These are phyloP conservation scores for Trichosporon coremiiforme DNA, from an alignment of 1,284 basidiomycete genomes.

Conservation along the genomic window DNA sequence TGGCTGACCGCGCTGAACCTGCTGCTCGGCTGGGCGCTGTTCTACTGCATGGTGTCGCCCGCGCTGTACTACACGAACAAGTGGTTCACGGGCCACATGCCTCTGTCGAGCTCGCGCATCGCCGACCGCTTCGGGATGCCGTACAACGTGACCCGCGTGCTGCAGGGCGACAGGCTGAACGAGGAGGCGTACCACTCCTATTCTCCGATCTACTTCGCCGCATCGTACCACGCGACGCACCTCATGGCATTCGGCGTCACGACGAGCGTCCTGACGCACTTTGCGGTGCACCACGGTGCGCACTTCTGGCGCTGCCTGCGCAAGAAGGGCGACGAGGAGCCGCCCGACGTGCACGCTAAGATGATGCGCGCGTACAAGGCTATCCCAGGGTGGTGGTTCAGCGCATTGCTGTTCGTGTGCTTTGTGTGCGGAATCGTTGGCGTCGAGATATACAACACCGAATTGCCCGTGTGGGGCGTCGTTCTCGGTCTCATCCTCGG, in stretches of 20 bases:
- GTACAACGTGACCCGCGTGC: slow-evolving; percentile 76
- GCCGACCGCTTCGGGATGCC: slow-evolving; percentile 72
- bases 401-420: slow-evolving; percentile 66
- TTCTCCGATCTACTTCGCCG: slow-evolving; percentile 86
- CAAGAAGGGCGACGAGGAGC: slow-evolving; percentile 68
- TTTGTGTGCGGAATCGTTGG: slow-evolving; percentile 76
- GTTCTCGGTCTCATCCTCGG: slow-evolving; percentile 67
- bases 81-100: slow-evolving; percentile 82
- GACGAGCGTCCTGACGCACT: slow-evolving; percentile 86
- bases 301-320: slow-evolving; percentile 73
- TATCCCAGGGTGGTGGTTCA: slow-evolving; percentile 96
- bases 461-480: slow-evolving; percentile 66
- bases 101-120: slow-evolving; percentile 70
- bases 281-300: slow-evolving; percentile 80
- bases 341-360: slow-evolving; percentile 94
- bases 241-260: slow-evolving; percentile 81
- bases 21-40: slow-evolving; percentile 80
- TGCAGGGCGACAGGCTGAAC: slow-evolving; percentile 70
- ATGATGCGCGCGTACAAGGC: slow-evolving; percentile 89
- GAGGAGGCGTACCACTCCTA: slow-evolving; percentile 75
- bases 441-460: slow-evolving; percentile 80
- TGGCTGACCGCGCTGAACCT: slow-evolving; percentile 98
- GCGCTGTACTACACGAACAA: slow-evolving; percentile 89
- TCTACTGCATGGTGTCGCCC: slow-evolving; percentile 89
- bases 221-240: slow-evolving; percentile 85